These are phyloP conservation scores for Daldinia decipiens DNA, from an alignment of 495 filamentous ascomycete genomes.

Conservation along the genomic window DNA sequence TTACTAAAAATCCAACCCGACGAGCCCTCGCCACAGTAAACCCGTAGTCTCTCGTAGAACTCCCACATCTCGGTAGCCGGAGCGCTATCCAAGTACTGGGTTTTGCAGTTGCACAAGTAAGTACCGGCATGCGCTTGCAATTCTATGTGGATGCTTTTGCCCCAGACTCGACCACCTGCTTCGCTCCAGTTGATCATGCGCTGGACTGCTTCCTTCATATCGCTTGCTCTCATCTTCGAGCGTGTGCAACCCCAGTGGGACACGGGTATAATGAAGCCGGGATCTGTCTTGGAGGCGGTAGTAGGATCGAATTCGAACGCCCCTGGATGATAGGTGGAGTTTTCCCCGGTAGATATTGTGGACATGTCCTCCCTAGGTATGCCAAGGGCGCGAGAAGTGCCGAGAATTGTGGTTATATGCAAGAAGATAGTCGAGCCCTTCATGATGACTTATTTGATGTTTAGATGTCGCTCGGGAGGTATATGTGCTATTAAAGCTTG, in stretches of 20 bases:
- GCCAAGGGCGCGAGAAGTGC: not conserved
- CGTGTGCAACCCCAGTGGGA: constrained; percentile 26
- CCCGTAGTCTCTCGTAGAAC: constrained; percentile 26
- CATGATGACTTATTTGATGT: not conserved
- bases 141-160: not conserved
- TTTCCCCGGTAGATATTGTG: too few species aligned
- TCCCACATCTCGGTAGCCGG: constrained; percentile 27
- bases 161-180: not conserved
- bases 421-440: not conserved
- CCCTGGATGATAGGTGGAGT: too few species aligned
- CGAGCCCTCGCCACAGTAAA: constrained; percentile 24
- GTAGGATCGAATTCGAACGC: not conserved
- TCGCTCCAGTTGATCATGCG: constrained; percentile 7
- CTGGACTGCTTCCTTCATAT: not conserved
- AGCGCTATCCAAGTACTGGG: not conserved
- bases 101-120: constrained; percentile 64
- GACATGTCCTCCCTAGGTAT: too few species aligned
- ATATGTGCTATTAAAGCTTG: not conserved
- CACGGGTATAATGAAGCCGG: constrained; percentile 23
- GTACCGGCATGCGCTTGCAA: not conserved
- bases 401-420: not conserved
- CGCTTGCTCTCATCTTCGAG: not conserved
- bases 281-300: not conserved
- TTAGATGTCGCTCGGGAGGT: not conserved
- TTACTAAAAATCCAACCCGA: constrained; percentile 40